These are phyloP conservation scores for Rhodotorula sphaerocarpa DNA, from an alignment of 768 basidiomycete genomes.

Conservation along the genomic window DNA sequence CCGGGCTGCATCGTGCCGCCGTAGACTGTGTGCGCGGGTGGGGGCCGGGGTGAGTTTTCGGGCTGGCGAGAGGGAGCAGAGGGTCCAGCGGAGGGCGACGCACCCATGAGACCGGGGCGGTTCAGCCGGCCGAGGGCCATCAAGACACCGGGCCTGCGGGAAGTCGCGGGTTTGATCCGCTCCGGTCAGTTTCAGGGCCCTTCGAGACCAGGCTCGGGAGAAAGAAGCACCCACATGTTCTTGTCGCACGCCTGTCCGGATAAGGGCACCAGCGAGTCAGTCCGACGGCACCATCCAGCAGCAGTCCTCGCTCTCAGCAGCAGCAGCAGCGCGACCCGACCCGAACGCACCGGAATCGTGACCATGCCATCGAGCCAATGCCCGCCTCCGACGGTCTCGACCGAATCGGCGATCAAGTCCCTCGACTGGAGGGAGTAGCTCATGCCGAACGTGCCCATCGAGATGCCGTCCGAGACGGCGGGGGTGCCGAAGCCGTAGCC, in stretches of 20 bases:
- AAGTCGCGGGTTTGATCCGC: too few relatives aligned
- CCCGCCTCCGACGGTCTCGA: constrained; percentile 90
- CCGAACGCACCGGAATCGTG: constrained; percentile 69
- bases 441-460: constrained; percentile 66
- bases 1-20: constrained; percentile 92
- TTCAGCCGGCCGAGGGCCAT: constrained; percentile 95
- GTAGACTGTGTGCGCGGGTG: constrained; percentile 53
- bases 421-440: constrained; percentile 80
- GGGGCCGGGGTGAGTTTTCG: too few relatives aligned
- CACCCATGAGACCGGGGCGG: constrained; percentile 79
- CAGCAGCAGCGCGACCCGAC: neutral
- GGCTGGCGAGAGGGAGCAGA: neutral
- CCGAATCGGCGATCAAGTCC: constrained; percentile 94
- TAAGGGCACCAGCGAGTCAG: neutral
- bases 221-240: constrained; percentile 64
- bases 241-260: constrained; percentile 58
- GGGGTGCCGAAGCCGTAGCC: constrained; percentile 97
- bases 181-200: too few relatives aligned
- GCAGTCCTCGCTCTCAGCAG: neutral
- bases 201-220: too few relatives aligned
- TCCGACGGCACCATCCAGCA: too few relatives aligned
- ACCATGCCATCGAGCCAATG: constrained; percentile 99
- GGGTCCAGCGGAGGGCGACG: neutral
- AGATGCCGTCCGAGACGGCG: constrained; percentile 96
- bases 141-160: constrained; percentile 73